Base-by-base conservation (phyloP, 805 yeast species). In the Suhomyces faveliae region DNA sequence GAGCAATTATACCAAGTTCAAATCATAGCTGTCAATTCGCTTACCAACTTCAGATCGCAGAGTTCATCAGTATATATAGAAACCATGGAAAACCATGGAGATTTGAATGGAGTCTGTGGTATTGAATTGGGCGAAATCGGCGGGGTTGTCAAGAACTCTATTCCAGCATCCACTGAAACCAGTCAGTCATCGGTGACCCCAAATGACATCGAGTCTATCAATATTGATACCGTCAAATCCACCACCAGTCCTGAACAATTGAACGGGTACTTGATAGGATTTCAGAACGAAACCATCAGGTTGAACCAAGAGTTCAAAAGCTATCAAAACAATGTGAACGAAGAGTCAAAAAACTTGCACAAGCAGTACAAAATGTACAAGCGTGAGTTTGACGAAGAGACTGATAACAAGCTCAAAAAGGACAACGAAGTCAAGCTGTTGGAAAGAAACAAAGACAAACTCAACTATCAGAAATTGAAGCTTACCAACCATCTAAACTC, bases 301-400 rank as follows among this genome's bases (percentile, higher is more conserved):
- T 40, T 55, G 5, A 57, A 55, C 37, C 33, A 43, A 22, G 69
- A 64, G 40, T 57, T 48, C 46, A 58, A 56, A 33, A 40, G 51
- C 22, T 58, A 51, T 60, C 12, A 45, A 41, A 13, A 40, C 4
- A 40, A 48, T 9, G 42, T 51, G 4, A 40, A 35, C 9, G 21
- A 43, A 7, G 67, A 64, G 27, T 41, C 48, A n/a, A 40, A 22
- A 7, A 49, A 46, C 12, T 50, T 66, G 29, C 55, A 55, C 54
- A 46, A 71, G 54, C 56, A 71, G 62, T 48, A 55, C 40, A 60
- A 67, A 38, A 50, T 57, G n/a, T 59, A 64, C 49, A 71, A 64
- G 27, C 62, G 64, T 27, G 79, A 76, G 47, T 57, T 64, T 38
- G 71, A 67, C 35, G 68, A 64, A 20, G 74, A 66, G 41, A 53